Conservation (phyloP, 345 rosid genomes). For the Arabidopsis suecica region DNA sequence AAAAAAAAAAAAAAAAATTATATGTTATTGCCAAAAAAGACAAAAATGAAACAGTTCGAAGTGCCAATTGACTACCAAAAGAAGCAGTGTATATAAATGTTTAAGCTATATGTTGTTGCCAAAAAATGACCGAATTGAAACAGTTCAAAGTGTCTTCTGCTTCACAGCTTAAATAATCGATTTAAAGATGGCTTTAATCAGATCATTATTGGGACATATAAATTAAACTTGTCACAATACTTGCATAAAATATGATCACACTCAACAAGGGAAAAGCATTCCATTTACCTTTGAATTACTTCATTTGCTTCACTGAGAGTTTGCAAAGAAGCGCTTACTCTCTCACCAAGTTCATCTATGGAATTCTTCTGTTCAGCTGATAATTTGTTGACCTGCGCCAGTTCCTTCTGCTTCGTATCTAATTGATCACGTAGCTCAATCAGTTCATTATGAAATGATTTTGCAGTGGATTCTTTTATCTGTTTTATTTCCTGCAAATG, state of each 20-base stretch:
- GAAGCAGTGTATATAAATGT: neutral
- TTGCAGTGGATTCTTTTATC: constrained; percentile 65
- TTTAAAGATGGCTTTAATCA: neutral
- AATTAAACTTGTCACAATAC: constrained; percentile 6
- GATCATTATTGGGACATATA: constrained; percentile 12
- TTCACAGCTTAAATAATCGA: neutral
- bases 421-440: constrained; percentile 55
- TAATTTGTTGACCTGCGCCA: constrained; percentile 60
- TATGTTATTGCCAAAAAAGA: neutral
- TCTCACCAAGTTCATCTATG: constrained; percentile 79
- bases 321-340: constrained; percentile 78
- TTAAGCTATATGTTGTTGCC: neutral
- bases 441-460: constrained; percentile 57
- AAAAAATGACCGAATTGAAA: constrained; percentile 12
- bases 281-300: constrained; percentile 68
- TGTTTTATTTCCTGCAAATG: constrained; percentile 72
- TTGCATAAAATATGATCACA: constrained; percentile 15
- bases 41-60: neutral
- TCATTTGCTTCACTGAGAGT: constrained; percentile 90
- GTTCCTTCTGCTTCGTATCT: constrained; percentile 66
- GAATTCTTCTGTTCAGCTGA: constrained; percentile 79
- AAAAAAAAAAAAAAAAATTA: neutral
- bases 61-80: constrained; percentile 1
- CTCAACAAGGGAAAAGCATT: constrained; percentile 6
- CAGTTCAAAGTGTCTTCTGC: neutral